phyloP scores from a whole-genome alignment of 768 basidiomycete species.

The Russula earlei region DNA sequence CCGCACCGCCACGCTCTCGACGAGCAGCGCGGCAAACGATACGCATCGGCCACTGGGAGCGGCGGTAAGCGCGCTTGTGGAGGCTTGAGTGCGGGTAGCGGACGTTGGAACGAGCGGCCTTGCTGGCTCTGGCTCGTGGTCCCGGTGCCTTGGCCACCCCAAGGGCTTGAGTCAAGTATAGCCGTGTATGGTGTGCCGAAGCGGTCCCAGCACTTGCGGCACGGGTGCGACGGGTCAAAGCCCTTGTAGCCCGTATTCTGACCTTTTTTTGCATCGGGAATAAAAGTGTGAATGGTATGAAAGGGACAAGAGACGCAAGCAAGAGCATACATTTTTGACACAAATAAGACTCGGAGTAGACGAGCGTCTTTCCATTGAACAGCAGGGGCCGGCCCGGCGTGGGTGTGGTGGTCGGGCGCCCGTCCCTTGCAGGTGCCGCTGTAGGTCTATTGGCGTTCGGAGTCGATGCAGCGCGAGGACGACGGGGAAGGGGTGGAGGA shows the following conservation, averaged over 20 bases:
- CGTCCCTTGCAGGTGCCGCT: constrained; percentile 35
- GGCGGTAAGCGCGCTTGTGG: neutral
- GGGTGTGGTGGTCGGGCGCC: constrained; percentile 53
- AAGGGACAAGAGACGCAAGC: neutral
- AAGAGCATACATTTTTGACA: constrained; percentile 57
- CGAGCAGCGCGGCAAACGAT: neutral
- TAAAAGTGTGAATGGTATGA: neutral
- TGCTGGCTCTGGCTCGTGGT: neutral
- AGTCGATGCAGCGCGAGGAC: constrained; percentile 12
- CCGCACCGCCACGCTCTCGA: neutral
- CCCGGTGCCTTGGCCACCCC: constrained; percentile 20
- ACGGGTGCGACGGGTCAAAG: constrained; percentile 56
- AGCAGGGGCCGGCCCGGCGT: constrained; percentile 61
- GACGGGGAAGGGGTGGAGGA: constrained; percentile 22
- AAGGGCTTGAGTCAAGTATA: constrained; percentile 45
- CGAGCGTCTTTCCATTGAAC: constrained; percentile 47
- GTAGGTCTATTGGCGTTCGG: neutral
- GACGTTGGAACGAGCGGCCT: constrained; percentile 16
- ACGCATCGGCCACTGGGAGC: neutral
- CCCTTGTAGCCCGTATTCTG: constrained; percentile 68
- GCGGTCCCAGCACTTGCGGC: constrained; percentile 66
- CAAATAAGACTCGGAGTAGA: constrained; percentile 52
- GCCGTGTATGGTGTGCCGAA: constrained; percentile 54
- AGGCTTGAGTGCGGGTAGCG: constrained; percentile 17
- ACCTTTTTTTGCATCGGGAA: constrained; percentile 34